Evolutionary conservation across 441 rosid genomes (phyloP).

Genomic region (Euphorbia celastroides): DNA sequence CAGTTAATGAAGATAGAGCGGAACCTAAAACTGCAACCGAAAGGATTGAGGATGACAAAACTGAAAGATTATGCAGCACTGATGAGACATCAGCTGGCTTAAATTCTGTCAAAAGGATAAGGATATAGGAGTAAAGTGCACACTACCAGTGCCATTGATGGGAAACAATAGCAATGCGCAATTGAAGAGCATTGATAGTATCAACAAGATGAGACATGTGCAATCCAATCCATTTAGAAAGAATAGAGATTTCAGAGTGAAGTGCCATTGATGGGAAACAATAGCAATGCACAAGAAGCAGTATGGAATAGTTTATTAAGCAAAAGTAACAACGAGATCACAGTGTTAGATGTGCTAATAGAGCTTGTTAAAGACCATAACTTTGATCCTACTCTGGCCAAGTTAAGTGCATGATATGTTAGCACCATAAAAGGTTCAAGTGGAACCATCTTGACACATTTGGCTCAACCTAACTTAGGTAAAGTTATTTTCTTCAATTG

Average conservation of each 20-base stretch:
- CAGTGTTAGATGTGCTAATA: conserved; percentile 26
- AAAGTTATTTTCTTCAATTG: not conserved
- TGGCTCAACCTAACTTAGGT: not conserved
- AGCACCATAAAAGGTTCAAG: not conserved
- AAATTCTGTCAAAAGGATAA: conserved; percentile 4
- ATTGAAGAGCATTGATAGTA: conserved; percentile 19
- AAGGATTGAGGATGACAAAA: conserved; percentile 8
- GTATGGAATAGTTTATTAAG: not conserved
- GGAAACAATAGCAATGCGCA: too few relatives aligned
- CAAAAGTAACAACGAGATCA: conserved; percentile 6
- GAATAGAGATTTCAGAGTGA: conserved; percentile 10
- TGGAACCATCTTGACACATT: not conserved
- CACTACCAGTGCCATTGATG: too few relatives aligned
- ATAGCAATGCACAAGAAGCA: conserved; percentile 9
- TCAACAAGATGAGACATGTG: conserved; percentile 19
- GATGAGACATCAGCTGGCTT: not conserved
- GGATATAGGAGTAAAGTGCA: too few relatives aligned
- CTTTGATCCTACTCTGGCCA: conserved; percentile 21
- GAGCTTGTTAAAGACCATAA: conserved; percentile 8
- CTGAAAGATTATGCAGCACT: conserved; percentile 4
- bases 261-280: conserved; percentile 12
- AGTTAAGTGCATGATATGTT: conserved; percentile 18
- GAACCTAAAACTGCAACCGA: not conserved
- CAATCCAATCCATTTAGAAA: conserved; percentile 3
- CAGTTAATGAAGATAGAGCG: not conserved